Percentiles rank a stretch among this genome's conserved stretches.
phyloP scores from a whole-genome alignment of 2,329 filamentous ascomycete genomes.

The Aspergillus ruber region DNA sequence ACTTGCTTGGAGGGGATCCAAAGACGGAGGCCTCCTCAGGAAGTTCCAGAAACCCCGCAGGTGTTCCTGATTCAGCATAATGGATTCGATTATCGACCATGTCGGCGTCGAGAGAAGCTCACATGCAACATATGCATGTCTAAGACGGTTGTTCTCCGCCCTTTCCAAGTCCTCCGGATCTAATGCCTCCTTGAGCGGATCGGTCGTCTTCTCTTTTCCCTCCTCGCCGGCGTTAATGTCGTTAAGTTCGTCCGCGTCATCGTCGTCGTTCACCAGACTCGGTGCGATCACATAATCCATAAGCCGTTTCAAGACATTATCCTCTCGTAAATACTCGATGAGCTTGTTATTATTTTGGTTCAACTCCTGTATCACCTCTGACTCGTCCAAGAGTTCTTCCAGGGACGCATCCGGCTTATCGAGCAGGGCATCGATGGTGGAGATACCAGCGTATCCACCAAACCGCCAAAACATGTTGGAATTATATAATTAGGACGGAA shows the following conservation, averaged over 20 bases:
- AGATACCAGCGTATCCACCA: constrained; percentile 96
- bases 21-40: constrained; percentile 70
- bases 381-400: constrained; percentile 92
- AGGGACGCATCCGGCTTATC: constrained; percentile 92
- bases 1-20: constrained; percentile 88
- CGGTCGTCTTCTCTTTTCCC: constrained; percentile 33
- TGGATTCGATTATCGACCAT: constrained; percentile 90
- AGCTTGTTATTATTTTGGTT: constrained; percentile 98
- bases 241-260: constrained; percentile 47
- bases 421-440: constrained; percentile 90
- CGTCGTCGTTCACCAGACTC: constrained; percentile 46
- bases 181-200: constrained; percentile 28
- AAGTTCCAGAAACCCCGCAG: constrained; percentile 88
- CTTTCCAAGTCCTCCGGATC: constrained; percentile 55
- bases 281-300: constrained; percentile 89
- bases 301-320: constrained; percentile 73
- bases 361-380: constrained; percentile 91
- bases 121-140: constrained; percentile 87
- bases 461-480: constrained; percentile 98
- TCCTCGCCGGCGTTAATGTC: constrained; percentile 31
- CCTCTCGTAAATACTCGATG: constrained; percentile 88
- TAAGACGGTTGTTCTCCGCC: constrained; percentile 81
- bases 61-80: constrained; percentile 75
- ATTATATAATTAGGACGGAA: constrained; percentile 27
- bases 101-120: constrained; percentile 93